Evolutionary conservation across 768 basidiomycete species (phyloP), one percentile per base, ranked within the genome.

Genomic region (Agaricus sinodeliciosus): DNA sequence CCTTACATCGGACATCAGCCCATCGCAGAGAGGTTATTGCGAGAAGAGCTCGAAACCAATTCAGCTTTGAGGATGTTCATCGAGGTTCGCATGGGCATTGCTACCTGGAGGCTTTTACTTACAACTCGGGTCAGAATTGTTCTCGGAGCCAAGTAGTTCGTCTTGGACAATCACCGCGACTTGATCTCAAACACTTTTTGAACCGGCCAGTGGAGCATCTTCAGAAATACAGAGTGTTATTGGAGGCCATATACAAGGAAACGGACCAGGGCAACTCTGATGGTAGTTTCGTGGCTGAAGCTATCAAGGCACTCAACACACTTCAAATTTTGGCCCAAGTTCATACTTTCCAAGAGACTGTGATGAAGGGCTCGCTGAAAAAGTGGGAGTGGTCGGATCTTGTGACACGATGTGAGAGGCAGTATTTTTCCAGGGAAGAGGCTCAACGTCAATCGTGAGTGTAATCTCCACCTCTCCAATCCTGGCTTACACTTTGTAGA

Each of bases 381-480:
- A 92, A 90, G 63, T 84, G 88, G 76, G 89, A 94, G 58, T 97
- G 94, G 94, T 82, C 90, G 62, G 89, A 94, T 64, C 68, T 96
- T 15, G 89, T 94, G 4, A 55, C 47, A 13, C 42, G 41, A 16
- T n/a, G 48, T 12, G 54, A 55, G 18, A 55, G 54, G 16, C 51
- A 58, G 28, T 53, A 53, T 15, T 51, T 59, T 18, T 45, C 58
- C 2, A 57, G 57, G 25, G 57, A 59, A 27, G 56, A 59, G 36
- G 58, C 58, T 9, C 57, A 57, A 50, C 80, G 92, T 18, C 94
- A 97, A 68, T 80, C 84, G 91, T 94, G 67, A 68, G 90, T 70
- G n/a, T 5, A 2, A 34, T 18, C 26, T 54, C 7, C 15, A 15
- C 19, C 13, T 9, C 55, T 19, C 49, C 31, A 37, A 45, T 51